phyloP scores from a whole-genome alignment of 306 rosid genomes.

The Malus orientalis region DNA sequence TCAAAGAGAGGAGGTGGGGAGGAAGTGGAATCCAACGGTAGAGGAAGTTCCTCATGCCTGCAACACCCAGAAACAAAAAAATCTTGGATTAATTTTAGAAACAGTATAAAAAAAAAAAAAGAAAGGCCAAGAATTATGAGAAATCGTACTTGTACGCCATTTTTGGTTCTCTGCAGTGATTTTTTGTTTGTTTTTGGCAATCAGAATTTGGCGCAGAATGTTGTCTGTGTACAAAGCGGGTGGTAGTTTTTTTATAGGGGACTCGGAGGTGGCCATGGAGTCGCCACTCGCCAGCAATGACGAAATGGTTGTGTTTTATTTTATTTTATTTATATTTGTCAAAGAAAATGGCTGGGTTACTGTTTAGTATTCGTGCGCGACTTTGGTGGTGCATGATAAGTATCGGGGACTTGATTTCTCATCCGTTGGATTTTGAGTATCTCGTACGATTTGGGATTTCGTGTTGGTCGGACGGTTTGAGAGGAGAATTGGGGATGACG shows the following conservation, averaged over 20 bases:
- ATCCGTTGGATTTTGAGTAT: no score
- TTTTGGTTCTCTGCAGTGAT: neutral
- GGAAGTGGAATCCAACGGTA: constrained; percentile 46
- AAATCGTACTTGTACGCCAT: constrained; percentile 39
- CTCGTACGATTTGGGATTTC: no score
- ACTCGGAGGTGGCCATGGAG: no score
- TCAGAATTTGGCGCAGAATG: neutral
- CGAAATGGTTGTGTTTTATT: neutral
- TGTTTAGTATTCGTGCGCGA: no score
- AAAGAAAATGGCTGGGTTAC: no score
- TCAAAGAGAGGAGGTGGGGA: constrained; percentile 68
- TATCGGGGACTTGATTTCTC: no score
- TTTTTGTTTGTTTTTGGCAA: neutral
- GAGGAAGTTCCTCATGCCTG: constrained; percentile 37
- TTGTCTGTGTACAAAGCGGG: neutral
- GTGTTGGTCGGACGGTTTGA: no score
- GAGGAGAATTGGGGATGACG: no score
- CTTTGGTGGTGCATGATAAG: no score
- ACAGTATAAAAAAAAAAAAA: neutral
- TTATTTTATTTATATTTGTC: no score
- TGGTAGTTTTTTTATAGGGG: neutral
- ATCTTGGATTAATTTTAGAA: neutral
- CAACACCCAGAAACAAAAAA: neutral
- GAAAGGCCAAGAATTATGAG: neutral
- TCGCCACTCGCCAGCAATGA: neutral